These are phyloP conservation scores for Microstegium vimineum DNA, from an alignment of 176 grass and related monocot species.

Conservation along the genomic window DNA sequence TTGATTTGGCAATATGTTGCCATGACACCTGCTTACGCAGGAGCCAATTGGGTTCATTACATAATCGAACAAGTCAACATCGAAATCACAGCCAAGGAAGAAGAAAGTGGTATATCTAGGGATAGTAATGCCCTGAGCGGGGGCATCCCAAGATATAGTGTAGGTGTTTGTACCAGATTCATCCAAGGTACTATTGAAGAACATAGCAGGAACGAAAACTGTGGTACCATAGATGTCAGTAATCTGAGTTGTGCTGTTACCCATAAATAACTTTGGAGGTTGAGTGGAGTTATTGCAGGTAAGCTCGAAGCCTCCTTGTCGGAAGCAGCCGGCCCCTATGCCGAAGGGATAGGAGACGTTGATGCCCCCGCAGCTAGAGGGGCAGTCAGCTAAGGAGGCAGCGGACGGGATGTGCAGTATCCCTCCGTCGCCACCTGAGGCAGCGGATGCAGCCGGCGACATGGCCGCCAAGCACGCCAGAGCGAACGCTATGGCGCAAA, in stretches of 20 bases:
- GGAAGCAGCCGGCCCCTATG: not conserved
- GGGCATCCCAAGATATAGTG: not conserved
- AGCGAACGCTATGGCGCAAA: not conserved
- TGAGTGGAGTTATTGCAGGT: not conserved
- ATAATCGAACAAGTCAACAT: not conserved
- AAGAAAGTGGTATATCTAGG: fast-evolving
- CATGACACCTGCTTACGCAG: not conserved
- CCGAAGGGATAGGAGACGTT: not conserved
- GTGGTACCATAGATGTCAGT: too few species aligned
- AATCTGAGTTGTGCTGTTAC: not conserved
- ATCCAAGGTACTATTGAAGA: not conserved
- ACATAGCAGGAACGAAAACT: too few species aligned
- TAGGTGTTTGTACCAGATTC: not conserved
- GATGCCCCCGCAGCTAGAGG: not conserved
- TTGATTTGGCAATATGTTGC: not conserved
- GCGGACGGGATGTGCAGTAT: not conserved
- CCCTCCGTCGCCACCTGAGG: not conserved
- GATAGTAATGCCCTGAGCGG: not conserved
- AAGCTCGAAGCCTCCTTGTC: not conserved
- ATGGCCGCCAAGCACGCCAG: not conserved
- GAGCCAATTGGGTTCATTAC: not conserved
- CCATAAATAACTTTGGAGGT: not conserved
- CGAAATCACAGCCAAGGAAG: not conserved
- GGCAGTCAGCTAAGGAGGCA: not conserved
- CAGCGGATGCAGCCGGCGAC: not conserved